These are phyloP conservation scores for Penicillium macrosclerotiorum DNA, from an alignment of 495 filamentous ascomycete genomes.

Conservation along the genomic window DNA sequence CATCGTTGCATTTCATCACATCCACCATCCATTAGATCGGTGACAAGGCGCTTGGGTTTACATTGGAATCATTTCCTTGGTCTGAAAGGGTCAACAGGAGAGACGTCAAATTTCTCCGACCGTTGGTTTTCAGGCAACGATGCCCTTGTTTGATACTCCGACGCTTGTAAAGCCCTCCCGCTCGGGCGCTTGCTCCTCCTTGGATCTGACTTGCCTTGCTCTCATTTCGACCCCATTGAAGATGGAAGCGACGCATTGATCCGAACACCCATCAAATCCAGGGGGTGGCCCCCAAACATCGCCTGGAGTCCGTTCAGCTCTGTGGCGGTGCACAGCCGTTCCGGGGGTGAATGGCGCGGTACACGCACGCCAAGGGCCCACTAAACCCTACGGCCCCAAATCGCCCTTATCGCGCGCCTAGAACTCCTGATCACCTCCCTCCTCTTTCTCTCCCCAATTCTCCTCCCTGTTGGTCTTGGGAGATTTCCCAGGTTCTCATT, in stretches of 20 bases:
- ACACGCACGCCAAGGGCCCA: constrained; percentile 17
- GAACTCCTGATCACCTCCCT: constrained; percentile 7
- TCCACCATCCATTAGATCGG: too few relatives aligned
- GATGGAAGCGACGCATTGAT: not conserved
- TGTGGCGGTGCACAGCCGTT: constrained; percentile 19
- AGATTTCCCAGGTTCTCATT: not conserved
- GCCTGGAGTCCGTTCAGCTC: not conserved
- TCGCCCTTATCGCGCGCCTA: constrained; percentile 21
- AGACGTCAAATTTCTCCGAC: not conserved
- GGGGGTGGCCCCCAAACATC: not conserved
- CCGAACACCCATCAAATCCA: not conserved
- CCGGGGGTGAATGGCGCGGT: not conserved
- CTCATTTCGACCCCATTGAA: too few relatives aligned
- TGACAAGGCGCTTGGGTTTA: too few relatives aligned
- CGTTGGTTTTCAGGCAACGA: not conserved
- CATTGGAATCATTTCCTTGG: not conserved
- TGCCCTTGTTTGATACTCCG: not conserved
- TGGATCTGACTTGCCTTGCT: too few relatives aligned
- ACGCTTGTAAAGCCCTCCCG: too few relatives aligned
- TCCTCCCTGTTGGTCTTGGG: not conserved
- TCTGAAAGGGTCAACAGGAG: not conserved
- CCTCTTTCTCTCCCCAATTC: not conserved
- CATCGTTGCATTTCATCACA: too few relatives aligned
- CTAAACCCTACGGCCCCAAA: constrained; percentile 22
- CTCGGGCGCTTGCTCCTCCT: too few relatives aligned